Evolutionary conservation across 768 basidiomycete genomes (phyloP).

Genomic region (Mycena epipterygia): DNA sequence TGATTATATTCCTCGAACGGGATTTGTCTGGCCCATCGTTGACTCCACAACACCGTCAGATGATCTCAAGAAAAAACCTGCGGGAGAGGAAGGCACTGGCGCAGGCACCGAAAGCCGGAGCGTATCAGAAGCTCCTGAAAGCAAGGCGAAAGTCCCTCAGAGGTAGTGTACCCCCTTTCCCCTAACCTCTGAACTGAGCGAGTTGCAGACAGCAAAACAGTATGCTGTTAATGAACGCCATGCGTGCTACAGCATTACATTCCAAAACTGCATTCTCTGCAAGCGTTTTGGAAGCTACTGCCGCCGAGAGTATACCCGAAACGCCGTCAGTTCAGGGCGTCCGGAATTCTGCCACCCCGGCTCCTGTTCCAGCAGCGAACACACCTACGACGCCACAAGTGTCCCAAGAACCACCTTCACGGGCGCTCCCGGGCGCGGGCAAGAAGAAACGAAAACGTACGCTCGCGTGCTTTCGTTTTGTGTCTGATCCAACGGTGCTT

Average conservation of each 20-base stretch:
- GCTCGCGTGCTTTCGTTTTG: slow-evolving; percentile 41
- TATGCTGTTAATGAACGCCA: slow-evolving; percentile 79
- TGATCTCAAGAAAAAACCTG: slow-evolving; percentile 54
- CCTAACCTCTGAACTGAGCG: slow-evolving; percentile 50
- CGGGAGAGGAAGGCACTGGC: slow-evolving; percentile 44
- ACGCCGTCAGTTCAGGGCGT: slow-evolving; percentile 30
- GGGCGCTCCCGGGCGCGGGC: slow-evolving; percentile 63
- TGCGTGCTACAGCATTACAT: slow-evolving; percentile 84
- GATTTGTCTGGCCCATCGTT: slow-evolving; percentile 88
- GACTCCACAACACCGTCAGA: slow-evolving; percentile 64
- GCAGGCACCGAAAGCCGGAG: slow-evolving; percentile 39
- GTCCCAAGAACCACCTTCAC: slow-evolving; percentile 63
- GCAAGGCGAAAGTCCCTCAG: slow-evolving; percentile 41
- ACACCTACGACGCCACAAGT: slow-evolving; percentile 45
- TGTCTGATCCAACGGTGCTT: slow-evolving; percentile 1
- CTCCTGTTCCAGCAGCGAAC: slow-evolving; percentile 40
- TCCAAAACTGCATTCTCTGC: slow-evolving; percentile 67
- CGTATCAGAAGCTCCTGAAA: slow-evolving; percentile 40
- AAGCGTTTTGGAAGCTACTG: slow-evolving; percentile 47
- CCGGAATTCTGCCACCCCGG: slow-evolving; percentile 40
- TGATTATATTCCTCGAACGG: slow-evolving; percentile 86
- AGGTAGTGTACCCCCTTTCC: slow-evolving; percentile 8
- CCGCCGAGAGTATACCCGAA: slow-evolving; percentile 41
- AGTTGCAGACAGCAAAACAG: slow-evolving; percentile 74
- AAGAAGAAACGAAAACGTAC: slow-evolving; percentile 86